Base-by-base conservation (phyloP, 1,139 yeast genomes). In the Eremothecium sinecaudum region DNA sequence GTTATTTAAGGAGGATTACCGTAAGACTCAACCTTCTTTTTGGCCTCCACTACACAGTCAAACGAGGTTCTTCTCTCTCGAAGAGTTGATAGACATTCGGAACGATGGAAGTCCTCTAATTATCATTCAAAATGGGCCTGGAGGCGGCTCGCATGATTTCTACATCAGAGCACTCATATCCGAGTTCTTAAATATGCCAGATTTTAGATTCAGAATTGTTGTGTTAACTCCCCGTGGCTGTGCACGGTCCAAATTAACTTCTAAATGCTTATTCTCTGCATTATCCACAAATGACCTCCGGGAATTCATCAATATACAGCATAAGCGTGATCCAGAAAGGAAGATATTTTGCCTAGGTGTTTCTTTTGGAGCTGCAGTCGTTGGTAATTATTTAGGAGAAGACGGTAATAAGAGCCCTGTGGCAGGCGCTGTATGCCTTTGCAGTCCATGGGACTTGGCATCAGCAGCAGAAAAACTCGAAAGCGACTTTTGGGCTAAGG, bases 81-180 rank as follows among this genome's bases (percentile, higher is more conserved):
- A 61, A 5, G 84, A 77, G 51, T 37, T 69, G n/a, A 50, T 48
- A 3, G 48, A 49, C 4, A 51, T 51, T 2, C 53, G 55, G 18
- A 50, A 56, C 3, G 65, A 62, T 18, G 58, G 59, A 10, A 69
- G 64, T 36, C 94, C 95, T 2, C 61, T 86, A 36, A 69, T 81
- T 21, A 69, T 86, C 17, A 66, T 79, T 4, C 61, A 79, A 33
- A 96, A 87, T 52, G 97, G 96, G 0, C 69, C 87, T 25, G 87
- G 84, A 4, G 96, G 96, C 14, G 95, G 96, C 0, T 79, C 94
- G 14, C 93, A 84, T 47, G 96, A 87, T 53, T 74, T 90, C 2
- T 75, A 86, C 48, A 79, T 86, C 38, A 72, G 94, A 40, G 76
- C 87, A 39, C 55, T 78, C 37, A 54, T 63, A 3, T 50, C 53